Percentiles rank a stretch among this genome's conserved stretches.
Conservation (phyloP, 768 basidiomycete genomes). For the Arthromyces matolae region DNA sequence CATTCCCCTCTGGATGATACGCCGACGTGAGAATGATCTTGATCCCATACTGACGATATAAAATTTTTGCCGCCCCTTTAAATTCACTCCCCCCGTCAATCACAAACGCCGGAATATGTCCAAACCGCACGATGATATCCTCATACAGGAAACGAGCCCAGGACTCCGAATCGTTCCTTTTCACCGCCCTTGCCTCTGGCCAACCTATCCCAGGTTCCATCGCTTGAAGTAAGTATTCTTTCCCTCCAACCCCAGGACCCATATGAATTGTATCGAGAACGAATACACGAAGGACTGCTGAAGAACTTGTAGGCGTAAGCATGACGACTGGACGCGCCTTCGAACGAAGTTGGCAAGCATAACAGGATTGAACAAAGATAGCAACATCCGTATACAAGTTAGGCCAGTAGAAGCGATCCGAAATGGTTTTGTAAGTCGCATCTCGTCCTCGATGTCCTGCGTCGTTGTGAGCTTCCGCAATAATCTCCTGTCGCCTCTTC, state of each 20-base stretch:
- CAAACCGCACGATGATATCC: conserved; percentile 19
- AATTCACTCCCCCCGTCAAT: conserved; percentile 30
- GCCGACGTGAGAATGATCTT: conserved; percentile 23
- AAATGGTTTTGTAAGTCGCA: conserved; percentile 17
- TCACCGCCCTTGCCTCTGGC: conserved; percentile 18
- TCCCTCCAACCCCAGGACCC: neutral
- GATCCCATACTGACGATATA: conserved; percentile 22
- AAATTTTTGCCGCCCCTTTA: conserved; percentile 19
- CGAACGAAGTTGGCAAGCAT: conserved; percentile 26
- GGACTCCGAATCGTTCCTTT: conserved; percentile 5
- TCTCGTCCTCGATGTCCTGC: conserved; percentile 28
- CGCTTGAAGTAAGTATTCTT: conserved; percentile 5
- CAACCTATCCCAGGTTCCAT: conserved; percentile 19
- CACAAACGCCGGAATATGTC: conserved; percentile 15
- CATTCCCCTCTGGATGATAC: conserved; percentile 11
- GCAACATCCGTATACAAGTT: conserved; percentile 2
- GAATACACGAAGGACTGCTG: neutral
- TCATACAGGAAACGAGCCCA: conserved; percentile 29
- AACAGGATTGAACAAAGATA: conserved; percentile 24
- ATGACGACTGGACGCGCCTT: conserved; percentile 18
- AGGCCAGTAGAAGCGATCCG: conserved; percentile 32
- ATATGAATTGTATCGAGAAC: neutral
- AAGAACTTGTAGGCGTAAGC: conserved; percentile 14
- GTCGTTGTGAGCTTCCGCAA: conserved; percentile 24
- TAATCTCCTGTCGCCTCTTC: conserved; percentile 9